These are phyloP conservation scores for Theileria orientalis DNA, from an alignment of 169 alveolate genomes.

Conservation along the genomic window DNA sequence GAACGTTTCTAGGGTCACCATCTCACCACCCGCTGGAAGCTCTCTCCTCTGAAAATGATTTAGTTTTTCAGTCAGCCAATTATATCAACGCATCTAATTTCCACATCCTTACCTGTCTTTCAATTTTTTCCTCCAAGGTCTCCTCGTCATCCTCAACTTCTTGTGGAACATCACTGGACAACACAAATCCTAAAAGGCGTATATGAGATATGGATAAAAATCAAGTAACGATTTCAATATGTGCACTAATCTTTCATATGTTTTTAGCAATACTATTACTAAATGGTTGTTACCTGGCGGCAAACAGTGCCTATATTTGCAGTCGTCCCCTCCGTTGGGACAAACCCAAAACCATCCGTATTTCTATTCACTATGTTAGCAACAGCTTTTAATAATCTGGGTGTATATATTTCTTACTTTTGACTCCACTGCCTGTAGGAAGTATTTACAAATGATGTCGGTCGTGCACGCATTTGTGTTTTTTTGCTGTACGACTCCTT, in stretches of 20 bases:
- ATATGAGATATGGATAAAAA: not conserved
- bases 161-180: constrained; percentile 51
- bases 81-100: too few species aligned
- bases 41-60: constrained; percentile 44
- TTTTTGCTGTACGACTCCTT: constrained; percentile 77
- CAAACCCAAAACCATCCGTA: constrained; percentile 99
- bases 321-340: constrained; percentile 97
- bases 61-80: not conserved
- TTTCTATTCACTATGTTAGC: too few species aligned
- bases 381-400: not conserved
- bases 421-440: constrained; percentile 95
- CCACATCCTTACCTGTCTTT: constrained; percentile 62
- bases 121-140: constrained; percentile 64
- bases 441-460: constrained; percentile 92
- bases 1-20: constrained; percentile 62
- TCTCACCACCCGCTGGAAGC: constrained; percentile 64
- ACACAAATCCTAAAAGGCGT: constrained; percentile 37
- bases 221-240: not conserved
- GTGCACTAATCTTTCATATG: too few species aligned
- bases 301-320: constrained; percentile 95
- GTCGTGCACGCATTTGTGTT: constrained; percentile 78
- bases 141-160: constrained; percentile 67
- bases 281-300: constrained; percentile 91
- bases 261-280: not conserved
- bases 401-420: constrained; percentile 56